phyloP scores from a whole-genome alignment of 306 rosid genomes.

The Sicyos baderoa region DNA sequence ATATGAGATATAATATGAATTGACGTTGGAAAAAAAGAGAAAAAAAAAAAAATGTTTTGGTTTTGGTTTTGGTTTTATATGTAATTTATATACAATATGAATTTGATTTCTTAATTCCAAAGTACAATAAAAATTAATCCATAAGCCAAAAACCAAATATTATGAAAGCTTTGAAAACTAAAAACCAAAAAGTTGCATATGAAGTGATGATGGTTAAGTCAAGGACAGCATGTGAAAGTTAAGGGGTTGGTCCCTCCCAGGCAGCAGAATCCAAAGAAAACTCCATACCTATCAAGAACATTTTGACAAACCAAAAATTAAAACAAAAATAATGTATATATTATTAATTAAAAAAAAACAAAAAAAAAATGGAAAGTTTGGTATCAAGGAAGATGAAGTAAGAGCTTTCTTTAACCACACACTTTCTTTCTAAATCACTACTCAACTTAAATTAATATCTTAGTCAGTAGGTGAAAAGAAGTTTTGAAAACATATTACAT shows the following conservation, averaged over 20 bases:
- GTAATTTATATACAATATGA: not conserved
- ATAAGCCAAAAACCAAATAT: not conserved
- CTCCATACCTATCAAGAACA: not conserved
- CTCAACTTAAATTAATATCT: not conserved
- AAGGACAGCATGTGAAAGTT: constrained; percentile 11
- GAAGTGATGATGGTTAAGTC: not conserved
- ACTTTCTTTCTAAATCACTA: not conserved
- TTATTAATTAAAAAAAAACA: not conserved
- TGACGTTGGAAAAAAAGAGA: not conserved
- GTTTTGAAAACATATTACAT: not conserved
- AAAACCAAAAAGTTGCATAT: not conserved
- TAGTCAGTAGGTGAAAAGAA: not conserved
- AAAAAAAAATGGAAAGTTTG: not conserved
- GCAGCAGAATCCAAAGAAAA: constrained; percentile 13
- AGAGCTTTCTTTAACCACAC: not conserved
- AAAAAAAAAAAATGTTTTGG: too few species aligned
- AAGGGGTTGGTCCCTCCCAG: constrained; percentile 16
- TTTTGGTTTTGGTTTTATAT: too few species aligned
- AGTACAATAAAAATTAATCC: not conserved
- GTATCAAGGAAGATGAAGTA: constrained; percentile 2
- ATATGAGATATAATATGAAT: not conserved
- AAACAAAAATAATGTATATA: too few species aligned
- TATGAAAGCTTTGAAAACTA: not conserved
- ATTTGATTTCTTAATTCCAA: not conserved
- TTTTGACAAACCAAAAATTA: not conserved